Conservation (phyloP, 106 monocot species). For the Acorus gramineus region DNA sequence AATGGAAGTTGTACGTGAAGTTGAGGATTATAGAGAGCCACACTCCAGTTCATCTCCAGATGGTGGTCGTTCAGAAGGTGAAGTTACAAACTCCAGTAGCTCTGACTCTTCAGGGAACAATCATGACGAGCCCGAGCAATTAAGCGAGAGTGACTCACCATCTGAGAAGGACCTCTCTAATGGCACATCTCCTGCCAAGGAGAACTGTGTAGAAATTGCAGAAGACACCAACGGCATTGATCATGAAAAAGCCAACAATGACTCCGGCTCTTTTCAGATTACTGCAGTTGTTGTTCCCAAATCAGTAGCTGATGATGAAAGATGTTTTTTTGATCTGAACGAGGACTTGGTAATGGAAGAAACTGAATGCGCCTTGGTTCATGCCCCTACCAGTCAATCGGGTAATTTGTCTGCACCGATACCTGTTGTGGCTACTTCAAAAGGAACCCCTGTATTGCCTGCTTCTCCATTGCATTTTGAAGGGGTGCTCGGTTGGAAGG, state of each 20-base stretch:
- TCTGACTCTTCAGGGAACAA: background rate
- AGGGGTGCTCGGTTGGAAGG: constrained; percentile 9
- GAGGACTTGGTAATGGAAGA: constrained; percentile 2
- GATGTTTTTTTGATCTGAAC: constrained; percentile 14
- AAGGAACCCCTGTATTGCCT: constrained; percentile 6
- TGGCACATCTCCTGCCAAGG: background rate
- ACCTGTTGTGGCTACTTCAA: constrained; percentile 1
- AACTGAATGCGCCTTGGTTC: background rate
- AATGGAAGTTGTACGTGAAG: constrained; percentile 9
- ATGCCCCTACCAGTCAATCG: background rate
- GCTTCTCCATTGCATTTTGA: constrained; percentile 3
- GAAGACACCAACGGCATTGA: background rate
- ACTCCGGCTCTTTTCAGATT: too few species aligned
- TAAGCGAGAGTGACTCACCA: background rate
- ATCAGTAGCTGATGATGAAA: background rate
- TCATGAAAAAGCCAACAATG: constrained; percentile 1
- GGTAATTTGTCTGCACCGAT: constrained; percentile 7
- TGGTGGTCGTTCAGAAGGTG: background rate
- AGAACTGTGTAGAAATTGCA: background rate
- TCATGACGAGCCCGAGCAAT: background rate
- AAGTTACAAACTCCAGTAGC: background rate
- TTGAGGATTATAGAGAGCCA: constrained; percentile 8
- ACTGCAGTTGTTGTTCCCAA: background rate
- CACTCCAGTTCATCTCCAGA: constrained; percentile 14
- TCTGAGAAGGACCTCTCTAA: background rate